Evolutionary conservation across 129 eudicot genomes (phyloP), one percentile per base, ranked within the genome.

Genomic region (Pseudognaphalium luteoalbum): DNA sequence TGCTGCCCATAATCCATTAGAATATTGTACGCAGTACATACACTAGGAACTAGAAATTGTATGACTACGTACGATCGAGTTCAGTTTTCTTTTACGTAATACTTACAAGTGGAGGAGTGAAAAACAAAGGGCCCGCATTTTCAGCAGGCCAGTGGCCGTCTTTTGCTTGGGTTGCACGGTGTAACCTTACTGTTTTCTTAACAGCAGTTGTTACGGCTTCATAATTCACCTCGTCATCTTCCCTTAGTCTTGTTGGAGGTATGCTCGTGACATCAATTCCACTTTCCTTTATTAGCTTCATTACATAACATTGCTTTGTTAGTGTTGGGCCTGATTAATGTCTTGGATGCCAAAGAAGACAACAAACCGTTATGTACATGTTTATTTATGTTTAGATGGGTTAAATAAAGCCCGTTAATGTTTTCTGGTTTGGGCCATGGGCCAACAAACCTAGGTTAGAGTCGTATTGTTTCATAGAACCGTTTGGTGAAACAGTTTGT

Each of bases 121-220:
- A 81, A 52, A 81, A 81, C 77, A 75, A 39, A 8, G 85, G 85
- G 35, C 85, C 85, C 3, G 81, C 72, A 51, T 81, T 81, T 70
- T 81, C 85, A 22, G 84, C 84, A 1, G 81, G 85, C 85, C 85
- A 81, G 28, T 75, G 81, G 7, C 85, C 81, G 16, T 76, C 85
- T 65, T 76, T 76, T 0, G 85, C 85, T 70, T 81, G 85, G 35
- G 76, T 81, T 2, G 85, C 81, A 16, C 81, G 47, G 6, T 76
- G 76, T 57, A 81, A 47, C 69, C 72, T 65, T 4, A 81, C 81
- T 0, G 63, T 77, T 81, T 81, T 81, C 61, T 39, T 76, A n/a
- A 81, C 77, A 2, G 77, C 81, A 22, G 4, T 75, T 29, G 81
- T 81, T 25, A 69, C 66, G 0, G 11, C 81, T 69, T 81, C 77